A percentile compares a stretch with the other conserved stretches of the same genome.
These are phyloP conservation scores for Lentinula sp. DNA, from an alignment of 768 basidiomycete species.

Conservation along the genomic window DNA sequence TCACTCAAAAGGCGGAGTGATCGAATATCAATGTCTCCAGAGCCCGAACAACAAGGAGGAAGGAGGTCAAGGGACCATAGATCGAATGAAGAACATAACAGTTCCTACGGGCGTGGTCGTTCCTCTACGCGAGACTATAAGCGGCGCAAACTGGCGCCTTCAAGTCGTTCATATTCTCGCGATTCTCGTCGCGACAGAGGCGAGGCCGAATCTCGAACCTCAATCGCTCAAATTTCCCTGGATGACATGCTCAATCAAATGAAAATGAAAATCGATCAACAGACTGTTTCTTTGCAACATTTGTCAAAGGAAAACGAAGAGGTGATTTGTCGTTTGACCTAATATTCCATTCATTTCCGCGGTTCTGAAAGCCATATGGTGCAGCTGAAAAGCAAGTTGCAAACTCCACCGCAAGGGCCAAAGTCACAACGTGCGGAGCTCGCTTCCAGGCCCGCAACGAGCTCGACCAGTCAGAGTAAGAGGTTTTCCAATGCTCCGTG, in stretches of 20 bases:
- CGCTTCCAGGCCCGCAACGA: neutral
- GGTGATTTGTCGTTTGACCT: constrained; percentile 19
- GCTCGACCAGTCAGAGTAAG: neutral
- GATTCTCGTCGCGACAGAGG: neutral
- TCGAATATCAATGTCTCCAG: neutral
- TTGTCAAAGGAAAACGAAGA: constrained; percentile 42
- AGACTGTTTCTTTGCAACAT: constrained; percentile 34
- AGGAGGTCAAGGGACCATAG: neutral
- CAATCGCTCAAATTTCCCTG: constrained; percentile 7
- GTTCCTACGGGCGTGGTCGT: neutral
- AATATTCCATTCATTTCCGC: neutral
- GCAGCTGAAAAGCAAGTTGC: neutral
- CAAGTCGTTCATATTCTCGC: neutral
- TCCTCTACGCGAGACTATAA: neutral
- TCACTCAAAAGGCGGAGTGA: constrained; percentile 5
- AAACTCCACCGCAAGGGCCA: neutral
- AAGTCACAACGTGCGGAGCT: neutral
- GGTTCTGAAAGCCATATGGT: neutral
- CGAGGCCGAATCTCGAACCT: neutral
- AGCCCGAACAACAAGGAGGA: neutral
- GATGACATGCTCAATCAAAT: constrained; percentile 35
- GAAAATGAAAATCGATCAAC: constrained; percentile 44
- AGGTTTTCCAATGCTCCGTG: neutral
- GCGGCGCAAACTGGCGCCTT: neutral
- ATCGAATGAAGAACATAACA: neutral